A percentile compares a stretch with the other conserved stretches of the same genome.
Conservation (phyloP, 2,329 filamentous ascomycete species). For the Emergomyces pasteurianus region DNA sequence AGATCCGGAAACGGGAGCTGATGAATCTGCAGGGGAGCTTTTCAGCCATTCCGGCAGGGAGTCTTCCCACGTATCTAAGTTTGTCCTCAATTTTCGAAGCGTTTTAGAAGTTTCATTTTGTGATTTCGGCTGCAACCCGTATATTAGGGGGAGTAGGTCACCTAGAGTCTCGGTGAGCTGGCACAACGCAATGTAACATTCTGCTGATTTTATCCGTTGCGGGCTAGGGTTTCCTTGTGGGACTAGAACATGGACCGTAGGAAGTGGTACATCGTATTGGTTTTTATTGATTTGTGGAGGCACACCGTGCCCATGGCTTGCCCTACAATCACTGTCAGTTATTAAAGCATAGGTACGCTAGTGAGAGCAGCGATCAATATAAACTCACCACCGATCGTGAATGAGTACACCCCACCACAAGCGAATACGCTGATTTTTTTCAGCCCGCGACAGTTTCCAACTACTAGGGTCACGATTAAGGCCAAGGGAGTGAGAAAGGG, state of each 20-base stretch:
- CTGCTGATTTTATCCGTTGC: slow-evolving; percentile 35
- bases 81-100: slow-evolving; percentile 34
- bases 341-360: neutral
- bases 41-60: slow-evolving; percentile 33
- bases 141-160: slow-evolving; percentile 35
- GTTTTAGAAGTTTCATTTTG: slow-evolving; percentile 34
- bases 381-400: slow-evolving; percentile 40
- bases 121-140: slow-evolving; percentile 32
- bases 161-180: slow-evolving; percentile 37
- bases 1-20: slow-evolving; percentile 28
- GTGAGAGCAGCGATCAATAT: neutral
- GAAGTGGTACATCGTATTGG: slow-evolving; percentile 46
- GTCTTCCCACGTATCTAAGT: slow-evolving; percentile 36
- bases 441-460: slow-evolving; percentile 40
- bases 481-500: slow-evolving; percentile 44
- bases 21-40: slow-evolving; percentile 20
- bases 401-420: slow-evolving; percentile 48
- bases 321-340: slow-evolving; percentile 21
- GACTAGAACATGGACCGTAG: slow-evolving; percentile 33
- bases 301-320: slow-evolving; percentile 44
- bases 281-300: slow-evolving; percentile 42
- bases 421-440: slow-evolving; percentile 41
- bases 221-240: slow-evolving; percentile 23
- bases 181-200: slow-evolving; percentile 43
- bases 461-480: slow-evolving; percentile 43